phyloP scores from a whole-genome alignment of 1,284 basidiomycete species.

The Inonotus obliquus region DNA sequence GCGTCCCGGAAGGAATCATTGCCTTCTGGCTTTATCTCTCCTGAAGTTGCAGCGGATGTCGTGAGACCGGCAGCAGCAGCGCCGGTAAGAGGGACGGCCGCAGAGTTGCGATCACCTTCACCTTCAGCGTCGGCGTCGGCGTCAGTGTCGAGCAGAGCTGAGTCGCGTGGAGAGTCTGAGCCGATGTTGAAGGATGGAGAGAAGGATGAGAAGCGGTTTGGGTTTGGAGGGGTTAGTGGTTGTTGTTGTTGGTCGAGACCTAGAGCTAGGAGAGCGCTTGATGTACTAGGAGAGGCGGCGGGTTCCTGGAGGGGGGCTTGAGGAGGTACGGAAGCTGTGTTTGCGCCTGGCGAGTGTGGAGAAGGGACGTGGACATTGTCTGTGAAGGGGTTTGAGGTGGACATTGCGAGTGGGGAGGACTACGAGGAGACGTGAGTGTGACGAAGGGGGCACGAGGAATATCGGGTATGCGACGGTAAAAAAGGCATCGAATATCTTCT shows the following conservation, averaged over 20 bases:
- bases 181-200: neutral
- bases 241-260: neutral
- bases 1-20: neutral
- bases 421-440: no score
- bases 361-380: no score
- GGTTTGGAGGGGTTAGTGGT: neutral
- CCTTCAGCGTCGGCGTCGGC: neutral
- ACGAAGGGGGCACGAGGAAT: no score
- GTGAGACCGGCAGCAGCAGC: neutral
- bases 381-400: no score
- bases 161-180: slow-evolving; percentile 5
- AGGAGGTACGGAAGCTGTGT: neutral
- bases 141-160: neutral
- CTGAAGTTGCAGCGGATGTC: neutral
- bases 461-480: no score
- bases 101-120: neutral
- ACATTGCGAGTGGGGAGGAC: no score
- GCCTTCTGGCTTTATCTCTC: neutral
- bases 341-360: no score
- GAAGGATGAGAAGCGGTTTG: neutral
- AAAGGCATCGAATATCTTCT: no score
- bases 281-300: neutral
- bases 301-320: neutral
- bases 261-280: neutral
- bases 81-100: neutral